These are phyloP conservation scores for Thozetella sp. DNA, from an alignment of 495 filamentous ascomycete genomes.

Conservation along the genomic window DNA sequence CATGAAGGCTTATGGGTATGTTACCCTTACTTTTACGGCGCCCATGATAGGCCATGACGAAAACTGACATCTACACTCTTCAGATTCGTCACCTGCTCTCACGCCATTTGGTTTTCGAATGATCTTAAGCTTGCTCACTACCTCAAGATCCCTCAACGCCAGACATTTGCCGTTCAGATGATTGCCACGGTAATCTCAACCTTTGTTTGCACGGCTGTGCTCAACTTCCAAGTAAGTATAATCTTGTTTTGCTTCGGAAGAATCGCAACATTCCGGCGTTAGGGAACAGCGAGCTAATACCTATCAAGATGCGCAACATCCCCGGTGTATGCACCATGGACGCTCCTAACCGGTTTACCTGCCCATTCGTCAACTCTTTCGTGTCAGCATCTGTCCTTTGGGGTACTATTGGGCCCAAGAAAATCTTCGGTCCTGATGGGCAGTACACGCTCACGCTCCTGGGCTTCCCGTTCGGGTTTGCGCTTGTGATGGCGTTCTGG, in stretches of 20 bases:
- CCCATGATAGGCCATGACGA: too few relatives aligned
- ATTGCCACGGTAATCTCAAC: conserved; percentile 32
- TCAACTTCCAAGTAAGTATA: conserved; percentile 35
- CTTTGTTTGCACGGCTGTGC: conserved; percentile 4
- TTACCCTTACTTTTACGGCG: background rate
- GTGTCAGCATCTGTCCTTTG: conserved; percentile 39
- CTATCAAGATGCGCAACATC: conserved; percentile 26
- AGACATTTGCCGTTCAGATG: conserved; percentile 38
- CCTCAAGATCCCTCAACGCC: conserved; percentile 39
- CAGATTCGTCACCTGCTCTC: conserved; percentile 32
- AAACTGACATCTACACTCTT: background rate
- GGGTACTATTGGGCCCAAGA: conserved; percentile 39
- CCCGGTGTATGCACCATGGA: conserved; percentile 33
- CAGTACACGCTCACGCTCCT: conserved; percentile 33
- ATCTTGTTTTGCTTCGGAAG: too few relatives aligned
- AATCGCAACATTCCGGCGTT: too few relatives aligned
- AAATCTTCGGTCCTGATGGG: conserved; percentile 34
- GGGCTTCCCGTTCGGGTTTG: conserved; percentile 33
- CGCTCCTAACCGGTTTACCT: conserved; percentile 34
- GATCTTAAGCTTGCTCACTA: conserved; percentile 44
- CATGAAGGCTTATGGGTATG: conserved; percentile 37
- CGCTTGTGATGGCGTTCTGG: conserved; percentile 25
- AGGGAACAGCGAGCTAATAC: background rate
- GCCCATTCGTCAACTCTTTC: conserved; percentile 38
- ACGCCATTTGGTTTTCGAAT: conserved; percentile 31